Conservation (phyloP, 768 basidiomycete species). For the Boletus speciosus region DNA sequence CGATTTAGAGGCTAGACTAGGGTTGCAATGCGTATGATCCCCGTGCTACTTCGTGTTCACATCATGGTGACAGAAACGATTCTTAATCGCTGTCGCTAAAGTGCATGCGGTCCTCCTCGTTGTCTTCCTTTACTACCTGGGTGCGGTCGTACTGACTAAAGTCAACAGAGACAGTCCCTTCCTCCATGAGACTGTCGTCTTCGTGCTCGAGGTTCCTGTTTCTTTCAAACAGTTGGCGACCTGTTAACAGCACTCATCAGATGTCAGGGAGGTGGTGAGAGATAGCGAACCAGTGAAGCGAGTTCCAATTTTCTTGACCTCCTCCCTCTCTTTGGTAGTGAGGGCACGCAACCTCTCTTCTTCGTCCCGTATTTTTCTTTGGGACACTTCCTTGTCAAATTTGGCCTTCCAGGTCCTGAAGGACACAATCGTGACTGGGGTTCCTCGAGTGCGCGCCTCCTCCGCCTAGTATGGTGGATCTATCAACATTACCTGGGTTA, state of each 20-base stretch:
- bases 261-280: not conserved
- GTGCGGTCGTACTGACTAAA: constrained; percentile 83
- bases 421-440: constrained; percentile 79
- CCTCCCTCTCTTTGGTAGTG: constrained; percentile 81
- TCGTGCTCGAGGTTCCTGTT: constrained; percentile 65
- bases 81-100: constrained; percentile 87
- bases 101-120: constrained; percentile 60
- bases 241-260: constrained; percentile 39
- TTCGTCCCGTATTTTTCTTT: constrained; percentile 63
- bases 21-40: constrained; percentile 7
- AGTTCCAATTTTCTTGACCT: constrained; percentile 59
- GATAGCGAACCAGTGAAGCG: constrained; percentile 62
- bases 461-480: constrained; percentile 58
- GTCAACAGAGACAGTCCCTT: constrained; percentile 84
- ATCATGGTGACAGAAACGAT: not conserved
- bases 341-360: constrained; percentile 72
- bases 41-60: constrained; percentile 3
- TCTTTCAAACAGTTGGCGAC: constrained; percentile 89
- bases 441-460: constrained; percentile 83
- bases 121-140: constrained; percentile 42
- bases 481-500: not conserved
- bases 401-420: constrained; percentile 79
- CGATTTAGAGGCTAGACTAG: constrained; percentile 12
- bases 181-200: constrained; percentile 80
- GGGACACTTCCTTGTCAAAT: constrained; percentile 68